Evolutionary conservation across 2,329 filamentous ascomycete species (phyloP), one percentile per base, ranked within the genome.

Genomic region (Arthrinium puccinioides): DNA sequence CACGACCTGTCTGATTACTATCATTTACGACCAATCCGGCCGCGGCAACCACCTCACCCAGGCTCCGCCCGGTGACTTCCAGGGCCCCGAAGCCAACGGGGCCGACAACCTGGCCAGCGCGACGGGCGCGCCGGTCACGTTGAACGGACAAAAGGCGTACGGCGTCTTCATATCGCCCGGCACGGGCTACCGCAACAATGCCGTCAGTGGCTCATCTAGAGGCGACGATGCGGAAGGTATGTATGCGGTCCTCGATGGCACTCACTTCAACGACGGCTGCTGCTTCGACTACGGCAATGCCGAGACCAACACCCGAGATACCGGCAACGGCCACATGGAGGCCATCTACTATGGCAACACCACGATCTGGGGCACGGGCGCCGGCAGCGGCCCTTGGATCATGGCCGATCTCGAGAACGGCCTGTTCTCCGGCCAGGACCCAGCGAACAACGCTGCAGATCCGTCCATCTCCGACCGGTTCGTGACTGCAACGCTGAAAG

Each of bases 391-490:
- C 0, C 79, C 79, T 0, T 83, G 79, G 79, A 53, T 83, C 46
- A 82, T 83, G 76, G 79, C 77, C 1, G 79, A 84, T 55, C 67
- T 84, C 0, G 79, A 84, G 52, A 81, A 83, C 43, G 74, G 75
- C 4, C 59, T 84, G 3, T 83, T 82, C 60, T 78, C 77, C 0
- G 78, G 77, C 11, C 9, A 36, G 1, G 65, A 53, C 40, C 19
- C 63, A 2, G 52, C 49, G 2, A 54, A 69, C 37, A 81, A 82
- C 51, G 33, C 65, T 2, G 66, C 40, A 2, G 65, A 79, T 45
- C 74, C 73, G 6, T 66, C 71, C 0, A 61, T 80, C 40, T 60
- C 63, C 2, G 57, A 60, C 41, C 70, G 76, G 0, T 83, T 83
- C 52, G 43, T 78, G 35, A 81, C 70, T 5, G 63, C 75, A 0